Evolutionary conservation across 2,329 filamentous ascomycete genomes (phyloP).

Genomic region (Aspergillus transmontanensis): DNA sequence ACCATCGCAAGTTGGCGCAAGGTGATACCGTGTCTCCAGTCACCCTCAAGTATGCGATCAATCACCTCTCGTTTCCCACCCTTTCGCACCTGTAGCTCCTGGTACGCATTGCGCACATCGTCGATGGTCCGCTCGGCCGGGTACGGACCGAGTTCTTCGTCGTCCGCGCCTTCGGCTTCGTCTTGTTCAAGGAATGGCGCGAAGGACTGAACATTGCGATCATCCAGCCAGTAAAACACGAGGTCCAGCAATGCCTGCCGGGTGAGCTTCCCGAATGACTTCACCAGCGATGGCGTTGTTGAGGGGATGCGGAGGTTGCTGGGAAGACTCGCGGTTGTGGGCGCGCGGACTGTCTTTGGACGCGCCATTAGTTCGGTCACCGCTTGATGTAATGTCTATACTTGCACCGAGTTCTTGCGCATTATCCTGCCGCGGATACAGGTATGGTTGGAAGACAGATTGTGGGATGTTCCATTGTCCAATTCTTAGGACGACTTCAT

Average conservation of each 20-base stretch:
- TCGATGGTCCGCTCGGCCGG: constrained; percentile 66
- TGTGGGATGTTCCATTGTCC: not conserved
- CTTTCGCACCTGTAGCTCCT: constrained; percentile 58
- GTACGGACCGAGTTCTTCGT: constrained; percentile 68
- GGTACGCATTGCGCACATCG: constrained; percentile 68
- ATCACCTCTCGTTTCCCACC: constrained; percentile 57
- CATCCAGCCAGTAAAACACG: constrained; percentile 75
- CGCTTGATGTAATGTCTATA: not conserved
- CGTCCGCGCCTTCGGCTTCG: constrained; percentile 54
- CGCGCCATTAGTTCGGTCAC: constrained; percentile 30
- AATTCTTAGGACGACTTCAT: not conserved
- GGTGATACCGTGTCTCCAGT: constrained; percentile 59
- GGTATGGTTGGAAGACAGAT: not conserved
- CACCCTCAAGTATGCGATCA: constrained; percentile 59
- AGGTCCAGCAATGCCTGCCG: constrained; percentile 72
- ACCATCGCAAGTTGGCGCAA: constrained; percentile 59
- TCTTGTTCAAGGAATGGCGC: constrained; percentile 60
- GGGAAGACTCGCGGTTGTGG: constrained; percentile 71
- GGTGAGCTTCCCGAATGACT: constrained; percentile 69
- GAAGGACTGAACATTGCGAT: constrained; percentile 62
- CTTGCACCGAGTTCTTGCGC: not conserved
- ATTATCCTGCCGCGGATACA: not conserved
- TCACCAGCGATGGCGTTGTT: constrained; percentile 64
- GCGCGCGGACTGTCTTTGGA: constrained; percentile 51
- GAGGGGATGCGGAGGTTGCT: constrained; percentile 70